Evolutionary conservation across 257 asterid genomes (phyloP).

Genomic region (Solanum pinnatisectum): DNA sequence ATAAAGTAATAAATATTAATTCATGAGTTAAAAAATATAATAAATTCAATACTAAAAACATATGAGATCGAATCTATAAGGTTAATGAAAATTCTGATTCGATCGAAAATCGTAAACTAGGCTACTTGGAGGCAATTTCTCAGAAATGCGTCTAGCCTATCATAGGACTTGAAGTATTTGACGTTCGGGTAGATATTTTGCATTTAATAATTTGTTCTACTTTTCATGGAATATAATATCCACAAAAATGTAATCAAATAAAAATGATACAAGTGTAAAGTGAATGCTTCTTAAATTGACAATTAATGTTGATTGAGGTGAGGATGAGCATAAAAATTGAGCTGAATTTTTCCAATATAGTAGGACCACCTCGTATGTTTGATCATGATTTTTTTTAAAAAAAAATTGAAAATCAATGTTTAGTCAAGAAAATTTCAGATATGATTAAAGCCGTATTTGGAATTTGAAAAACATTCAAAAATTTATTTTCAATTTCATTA

Average conservation of each 20-base stretch:
- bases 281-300: neutral
- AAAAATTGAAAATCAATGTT: neutral
- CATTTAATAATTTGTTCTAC: neutral
- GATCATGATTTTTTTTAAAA: too few species aligned
- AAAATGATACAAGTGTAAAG: neutral
- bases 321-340: too few species aligned
- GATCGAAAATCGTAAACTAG: neutral
- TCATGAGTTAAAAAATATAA: neutral
- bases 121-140: neutral
- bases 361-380: neutral
- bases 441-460: neutral
- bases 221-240: neutral
- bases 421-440: too few species aligned
- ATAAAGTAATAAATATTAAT: neutral
- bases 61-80: neutral
- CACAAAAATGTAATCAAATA: neutral
- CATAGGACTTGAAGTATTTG: neutral
- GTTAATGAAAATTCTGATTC: neutral
- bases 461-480: too few species aligned
- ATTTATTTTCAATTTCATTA: neutral
- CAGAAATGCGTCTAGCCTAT: neutral
- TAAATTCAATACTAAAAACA: neutral
- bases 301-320: neutral
- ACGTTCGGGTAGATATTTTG: neutral
- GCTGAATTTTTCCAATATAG: neutral